Evolutionary conservation across 257 asterid genomes (phyloP).

Genomic region (Craterostigma plantagineum): DNA sequence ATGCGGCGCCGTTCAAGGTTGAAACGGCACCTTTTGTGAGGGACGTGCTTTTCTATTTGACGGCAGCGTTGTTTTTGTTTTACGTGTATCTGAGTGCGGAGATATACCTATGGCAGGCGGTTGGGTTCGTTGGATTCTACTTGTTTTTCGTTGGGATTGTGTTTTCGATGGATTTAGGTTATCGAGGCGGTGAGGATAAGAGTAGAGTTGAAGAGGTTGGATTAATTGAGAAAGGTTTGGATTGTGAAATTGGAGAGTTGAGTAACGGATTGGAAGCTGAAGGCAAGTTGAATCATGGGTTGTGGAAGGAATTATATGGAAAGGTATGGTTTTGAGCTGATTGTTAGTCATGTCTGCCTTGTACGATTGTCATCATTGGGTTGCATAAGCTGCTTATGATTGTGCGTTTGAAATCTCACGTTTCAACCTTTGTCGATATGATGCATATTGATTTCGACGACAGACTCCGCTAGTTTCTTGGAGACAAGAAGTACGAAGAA

Average conservation of each 20-base stretch:
- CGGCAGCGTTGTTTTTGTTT: constrained; percentile 60
- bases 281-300: constrained; percentile 15
- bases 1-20: constrained; percentile 76
- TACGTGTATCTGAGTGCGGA: constrained; percentile 93
- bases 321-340: constrained; percentile 28
- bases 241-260: constrained; percentile 35
- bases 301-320: constrained; percentile 14
- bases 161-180: constrained; percentile 80
- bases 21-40: constrained; percentile 76
- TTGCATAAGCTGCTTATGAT: too few relatives aligned
- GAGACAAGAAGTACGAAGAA: too few relatives aligned
- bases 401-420: too few relatives aligned
- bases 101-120: constrained; percentile 93
- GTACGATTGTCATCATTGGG: too few relatives aligned
- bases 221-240: constrained; percentile 19
- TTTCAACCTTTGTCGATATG: too few relatives aligned
- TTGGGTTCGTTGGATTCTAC: constrained; percentile 85
- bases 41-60: constrained; percentile 80
- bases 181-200: constrained; percentile 14
- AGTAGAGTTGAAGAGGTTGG: constrained; percentile 11
- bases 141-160: constrained; percentile 82
- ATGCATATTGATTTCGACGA: too few relatives aligned
- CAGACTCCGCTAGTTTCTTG: too few relatives aligned
- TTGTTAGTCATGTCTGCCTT: background rate
- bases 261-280: constrained; percentile 14